Evolutionary conservation across 495 filamentous ascomycete species (phyloP).

Genomic region (Talaromyces stipitatus): DNA sequence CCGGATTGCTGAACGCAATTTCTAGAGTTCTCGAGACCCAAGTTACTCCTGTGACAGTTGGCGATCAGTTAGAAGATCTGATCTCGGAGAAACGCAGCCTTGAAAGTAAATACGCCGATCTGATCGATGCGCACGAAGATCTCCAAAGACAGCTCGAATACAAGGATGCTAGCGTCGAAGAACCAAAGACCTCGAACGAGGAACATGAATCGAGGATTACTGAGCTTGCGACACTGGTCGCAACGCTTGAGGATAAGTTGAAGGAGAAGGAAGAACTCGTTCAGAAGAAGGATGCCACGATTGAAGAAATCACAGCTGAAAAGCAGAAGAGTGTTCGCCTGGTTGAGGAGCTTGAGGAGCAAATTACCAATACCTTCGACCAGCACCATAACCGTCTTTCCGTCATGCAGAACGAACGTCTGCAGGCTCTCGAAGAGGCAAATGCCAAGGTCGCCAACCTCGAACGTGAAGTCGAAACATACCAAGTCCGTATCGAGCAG

Average conservation of each 20-base stretch:
- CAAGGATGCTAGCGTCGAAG: conserved; percentile 29
- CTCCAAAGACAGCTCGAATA: conserved; percentile 50
- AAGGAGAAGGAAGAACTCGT: conserved; percentile 66
- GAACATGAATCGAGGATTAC: conserved; percentile 39
- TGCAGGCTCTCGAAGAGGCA: conserved; percentile 40
- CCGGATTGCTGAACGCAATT: conserved; percentile 47
- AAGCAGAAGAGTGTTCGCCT: conserved; percentile 82
- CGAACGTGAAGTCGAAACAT: conserved; percentile 46
- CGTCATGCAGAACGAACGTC: conserved; percentile 51
- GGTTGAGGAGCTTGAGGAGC: conserved; percentile 93
- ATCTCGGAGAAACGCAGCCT: conserved; percentile 37
- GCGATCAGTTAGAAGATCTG: conserved; percentile 41
- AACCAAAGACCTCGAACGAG: conserved; percentile 28
- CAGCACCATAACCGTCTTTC: conserved; percentile 84
- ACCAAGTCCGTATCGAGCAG: conserved; percentile 42
- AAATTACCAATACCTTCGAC: conserved; percentile 90
- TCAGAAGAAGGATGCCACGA: conserved; percentile 57
- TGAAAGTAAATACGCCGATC: conserved; percentile 37
- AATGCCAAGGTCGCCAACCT: conserved; percentile 35
- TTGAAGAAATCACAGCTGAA: conserved; percentile 51
- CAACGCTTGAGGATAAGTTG: conserved; percentile 51
- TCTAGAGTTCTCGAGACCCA: conserved; percentile 44
- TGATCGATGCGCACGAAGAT: conserved; percentile 34
- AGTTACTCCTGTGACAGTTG: conserved; percentile 33
- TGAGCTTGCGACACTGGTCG: conserved; percentile 44